phyloP scores from a whole-genome alignment of 306 rosid genomes.

The Inga oerstediana region DNA sequence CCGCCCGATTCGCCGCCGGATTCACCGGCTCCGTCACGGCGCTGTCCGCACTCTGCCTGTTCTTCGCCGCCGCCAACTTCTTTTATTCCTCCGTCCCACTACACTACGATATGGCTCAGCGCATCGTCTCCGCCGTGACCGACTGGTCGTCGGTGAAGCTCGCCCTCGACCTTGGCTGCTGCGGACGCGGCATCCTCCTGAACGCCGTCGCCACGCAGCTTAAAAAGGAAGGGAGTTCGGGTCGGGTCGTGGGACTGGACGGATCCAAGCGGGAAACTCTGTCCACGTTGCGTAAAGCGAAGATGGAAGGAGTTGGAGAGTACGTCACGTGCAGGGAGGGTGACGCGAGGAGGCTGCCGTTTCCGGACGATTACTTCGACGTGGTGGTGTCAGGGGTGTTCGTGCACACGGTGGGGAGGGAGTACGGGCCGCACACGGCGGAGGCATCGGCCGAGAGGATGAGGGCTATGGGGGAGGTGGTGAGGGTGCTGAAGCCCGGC shows the following conservation, averaged over 20 bases:
- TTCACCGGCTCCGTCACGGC: slow-evolving; percentile 84
- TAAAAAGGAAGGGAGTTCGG: slow-evolving; percentile 89
- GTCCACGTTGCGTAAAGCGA: slow-evolving; percentile 71
- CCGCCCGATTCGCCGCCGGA: slow-evolving; percentile 88
- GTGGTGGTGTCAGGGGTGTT: slow-evolving; percentile 95
- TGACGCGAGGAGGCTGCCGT: slow-evolving; percentile 81
- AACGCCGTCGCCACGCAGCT: slow-evolving; percentile 95
- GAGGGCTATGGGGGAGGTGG: slow-evolving; percentile 90
- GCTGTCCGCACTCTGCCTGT: slow-evolving; percentile 80
- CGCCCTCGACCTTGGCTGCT: slow-evolving; percentile 97
- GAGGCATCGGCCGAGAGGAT: slow-evolving; percentile 98
- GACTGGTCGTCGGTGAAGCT: slow-evolving; percentile 95
- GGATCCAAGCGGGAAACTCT: slow-evolving; percentile 58
- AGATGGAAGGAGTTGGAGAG: slow-evolving; percentile 87
- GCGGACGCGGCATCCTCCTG: slow-evolving; percentile 92
- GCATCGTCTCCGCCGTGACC: slow-evolving; percentile 75
- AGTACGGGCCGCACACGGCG: slow-evolving; percentile 76
- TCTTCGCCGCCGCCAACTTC: slow-evolving; percentile 88
- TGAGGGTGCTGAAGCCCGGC: slow-evolving; percentile 85
- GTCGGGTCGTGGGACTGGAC: slow-evolving; percentile 90
- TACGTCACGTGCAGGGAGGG: slow-evolving; percentile 97
- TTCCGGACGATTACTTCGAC: slow-evolving; percentile 87
- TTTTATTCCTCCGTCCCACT: slow-evolving; percentile 92
- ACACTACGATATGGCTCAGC: slow-evolving; percentile 87
- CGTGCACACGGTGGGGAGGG: slow-evolving; percentile 88